Base-by-base conservation (phyloP, 257 asterid species). In the Lithospermum erythrorhizon region DNA sequence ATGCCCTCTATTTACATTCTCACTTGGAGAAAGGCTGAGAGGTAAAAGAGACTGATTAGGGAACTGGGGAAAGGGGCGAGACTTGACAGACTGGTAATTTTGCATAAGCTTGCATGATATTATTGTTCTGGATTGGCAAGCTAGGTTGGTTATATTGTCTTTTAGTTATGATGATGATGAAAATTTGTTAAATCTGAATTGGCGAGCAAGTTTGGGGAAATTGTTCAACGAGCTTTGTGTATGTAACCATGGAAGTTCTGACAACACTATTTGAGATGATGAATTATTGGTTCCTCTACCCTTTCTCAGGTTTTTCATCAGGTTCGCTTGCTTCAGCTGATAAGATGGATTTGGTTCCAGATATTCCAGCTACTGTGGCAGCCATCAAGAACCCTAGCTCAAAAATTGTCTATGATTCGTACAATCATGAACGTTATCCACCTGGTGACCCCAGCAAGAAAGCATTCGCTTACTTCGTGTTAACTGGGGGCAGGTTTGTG, bases 361-460 rank as follows among this genome's bases (percentile, higher is more conserved):
- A 82, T 30, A 9, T 82, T 55, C 84, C 95, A 59, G 68, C 91
- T 13, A 89, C 95, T 1, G 82, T 82, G 49, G 86, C 85, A 52
- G 97, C 96, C 35, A 78, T 90, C 58, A 90, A 90, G 85, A 90
- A 84, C 51, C 97, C 97, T 18, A 87, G 70, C 57, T 32, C 95
- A 14, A 87, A 83, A 69, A 90, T 90, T 62, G 72, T 72, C 25
- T 90, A 90, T 54, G 97, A 90, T 35, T 84, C 81, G 32, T 74
- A 65, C 87, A 89, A 90, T 75, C 95, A 90, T 21, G 97, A 90
- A 75, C 89, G 97, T 45, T 90, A 79, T 63, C 94, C 91, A 20
- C 86, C 89, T 2, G 97, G 97, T 49, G 95, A 86, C 71, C 97
- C 97, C 18, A 86, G 87, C 86, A 89, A 89, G 59, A 87, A 95